Conservation (phyloP, 352 stramenopile species). For the Pythium graminicola region DNA sequence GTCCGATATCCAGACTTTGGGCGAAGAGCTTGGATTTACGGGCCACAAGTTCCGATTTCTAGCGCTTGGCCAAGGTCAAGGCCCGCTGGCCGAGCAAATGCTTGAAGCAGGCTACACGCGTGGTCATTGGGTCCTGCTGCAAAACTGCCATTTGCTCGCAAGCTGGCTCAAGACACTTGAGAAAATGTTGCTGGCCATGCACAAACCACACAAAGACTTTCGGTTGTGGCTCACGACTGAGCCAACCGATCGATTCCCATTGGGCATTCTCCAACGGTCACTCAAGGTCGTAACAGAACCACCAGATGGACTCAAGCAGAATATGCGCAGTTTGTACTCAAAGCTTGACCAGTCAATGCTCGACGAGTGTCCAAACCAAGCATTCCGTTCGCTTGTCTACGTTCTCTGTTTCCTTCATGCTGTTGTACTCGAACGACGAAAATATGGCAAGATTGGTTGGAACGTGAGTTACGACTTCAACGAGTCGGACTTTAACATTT, state of each 20-base stretch:
- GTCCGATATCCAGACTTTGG: conserved; percentile 84
- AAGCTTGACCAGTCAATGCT: conserved; percentile 88
- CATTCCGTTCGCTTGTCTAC: conserved; percentile 92
- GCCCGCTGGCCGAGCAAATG: conserved; percentile 82
- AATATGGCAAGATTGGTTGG: conserved; percentile 97
- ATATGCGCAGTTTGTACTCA: conserved; percentile 91
- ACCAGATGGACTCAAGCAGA: conserved; percentile 94
- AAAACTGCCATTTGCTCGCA: conserved; percentile 94
- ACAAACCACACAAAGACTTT: conserved; percentile 93
- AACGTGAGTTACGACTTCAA: conserved; percentile 98
- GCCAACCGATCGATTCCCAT: conserved; percentile 91
- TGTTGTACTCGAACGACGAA: conserved; percentile 92
- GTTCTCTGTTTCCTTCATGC: conserved; percentile 95
- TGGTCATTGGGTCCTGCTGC: conserved; percentile 89
- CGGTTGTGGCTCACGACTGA: conserved; percentile 94
- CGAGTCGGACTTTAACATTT: conserved; percentile 95
- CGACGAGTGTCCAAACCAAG: conserved; percentile 90
- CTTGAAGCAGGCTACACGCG: conserved; percentile 87
- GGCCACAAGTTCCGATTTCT: conserved; percentile 85
- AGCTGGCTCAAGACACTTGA: conserved; percentile 92
- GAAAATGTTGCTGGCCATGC: conserved; percentile 89
- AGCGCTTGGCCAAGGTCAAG: conserved; percentile 88
- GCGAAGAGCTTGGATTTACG: conserved; percentile 80
- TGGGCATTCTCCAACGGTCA: conserved; percentile 92
- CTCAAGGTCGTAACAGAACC: conserved; percentile 96